Evolutionary conservation across 495 filamentous ascomycete genomes (phyloP).

Genomic region (Aspergillus nidulans): DNA sequence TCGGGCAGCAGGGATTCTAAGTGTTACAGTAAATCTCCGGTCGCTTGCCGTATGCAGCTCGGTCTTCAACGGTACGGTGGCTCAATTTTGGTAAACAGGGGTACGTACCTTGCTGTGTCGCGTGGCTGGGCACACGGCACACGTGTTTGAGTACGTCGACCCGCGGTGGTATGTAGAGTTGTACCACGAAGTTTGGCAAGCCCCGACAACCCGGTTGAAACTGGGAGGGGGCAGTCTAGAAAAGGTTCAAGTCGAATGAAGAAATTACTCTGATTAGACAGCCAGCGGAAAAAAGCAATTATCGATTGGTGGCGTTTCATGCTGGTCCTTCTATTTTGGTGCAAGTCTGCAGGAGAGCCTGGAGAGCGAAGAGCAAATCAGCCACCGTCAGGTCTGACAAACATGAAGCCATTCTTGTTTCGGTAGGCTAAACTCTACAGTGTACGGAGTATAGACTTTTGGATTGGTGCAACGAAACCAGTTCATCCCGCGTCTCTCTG

Average conservation of each 20-base stretch:
- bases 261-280: not conserved
- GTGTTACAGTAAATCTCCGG: not conserved
- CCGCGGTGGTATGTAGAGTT: too few relatives aligned
- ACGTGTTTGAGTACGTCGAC: too few relatives aligned
- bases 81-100: not conserved
- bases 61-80: not conserved
- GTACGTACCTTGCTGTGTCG: not conserved
- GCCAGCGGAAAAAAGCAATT: not conserved
- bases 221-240: not conserved
- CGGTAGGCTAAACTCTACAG: not conserved
- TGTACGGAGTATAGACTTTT: not conserved
- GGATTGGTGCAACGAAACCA: not conserved
- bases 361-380: too few relatives aligned
- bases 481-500: not conserved
- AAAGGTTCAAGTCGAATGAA: not conserved
- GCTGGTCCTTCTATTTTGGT: not conserved
- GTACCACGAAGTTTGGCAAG: not conserved
- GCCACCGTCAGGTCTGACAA: too few relatives aligned
- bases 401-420: slow-evolving; percentile 3
- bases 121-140: not conserved
- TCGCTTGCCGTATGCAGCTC: not conserved
- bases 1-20: not conserved
- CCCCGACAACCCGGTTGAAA: too few relatives aligned
- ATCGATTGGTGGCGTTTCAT: not conserved
- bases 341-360: too few relatives aligned